phyloP scores from a whole-genome alignment of 495 filamentous ascomycete species.

The Penicillium argentinense region DNA sequence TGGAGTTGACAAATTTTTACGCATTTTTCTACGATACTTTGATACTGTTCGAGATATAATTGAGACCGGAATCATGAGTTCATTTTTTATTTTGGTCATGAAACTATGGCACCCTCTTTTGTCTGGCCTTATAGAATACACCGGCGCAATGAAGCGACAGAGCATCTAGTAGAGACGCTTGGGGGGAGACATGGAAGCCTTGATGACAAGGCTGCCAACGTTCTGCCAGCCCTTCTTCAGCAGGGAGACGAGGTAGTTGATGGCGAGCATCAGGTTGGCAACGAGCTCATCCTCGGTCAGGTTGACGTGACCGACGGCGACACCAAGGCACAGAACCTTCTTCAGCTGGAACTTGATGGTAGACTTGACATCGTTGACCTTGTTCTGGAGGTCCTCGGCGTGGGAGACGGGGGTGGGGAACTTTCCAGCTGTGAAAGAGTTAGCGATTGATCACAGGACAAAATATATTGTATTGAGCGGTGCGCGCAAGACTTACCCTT shows the following conservation, averaged over 20 bases:
- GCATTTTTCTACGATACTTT: too few relatives aligned
- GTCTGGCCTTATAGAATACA: constrained; percentile 23
- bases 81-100: constrained; percentile 38
- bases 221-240: constrained; percentile 99
- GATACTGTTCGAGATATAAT: constrained; percentile 3
- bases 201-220: constrained; percentile 97
- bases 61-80: constrained; percentile 34
- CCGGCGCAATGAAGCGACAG: constrained; percentile 34
- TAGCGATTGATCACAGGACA: too few relatives aligned
- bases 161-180: constrained; percentile 87
- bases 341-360: constrained; percentile 99
- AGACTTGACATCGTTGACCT: constrained; percentile 98
- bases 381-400: constrained; percentile 84
- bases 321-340: constrained; percentile 99
- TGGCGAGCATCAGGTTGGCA: constrained; percentile 94
- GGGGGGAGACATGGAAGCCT: constrained; percentile 98
- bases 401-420: constrained; percentile 98
- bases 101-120: constrained; percentile 37
- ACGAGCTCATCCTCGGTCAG: constrained; percentile 97
- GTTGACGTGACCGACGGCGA: constrained; percentile 95
- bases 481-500: constrained; percentile 64
- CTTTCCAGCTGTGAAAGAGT: constrained; percentile 73
- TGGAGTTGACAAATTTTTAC: neutral
- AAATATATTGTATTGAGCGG: too few relatives aligned
- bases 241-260: constrained; percentile 98